Base-by-base conservation (phyloP, 2,329 filamentous ascomycete species). In the Aspergillus bombycis region DNA sequence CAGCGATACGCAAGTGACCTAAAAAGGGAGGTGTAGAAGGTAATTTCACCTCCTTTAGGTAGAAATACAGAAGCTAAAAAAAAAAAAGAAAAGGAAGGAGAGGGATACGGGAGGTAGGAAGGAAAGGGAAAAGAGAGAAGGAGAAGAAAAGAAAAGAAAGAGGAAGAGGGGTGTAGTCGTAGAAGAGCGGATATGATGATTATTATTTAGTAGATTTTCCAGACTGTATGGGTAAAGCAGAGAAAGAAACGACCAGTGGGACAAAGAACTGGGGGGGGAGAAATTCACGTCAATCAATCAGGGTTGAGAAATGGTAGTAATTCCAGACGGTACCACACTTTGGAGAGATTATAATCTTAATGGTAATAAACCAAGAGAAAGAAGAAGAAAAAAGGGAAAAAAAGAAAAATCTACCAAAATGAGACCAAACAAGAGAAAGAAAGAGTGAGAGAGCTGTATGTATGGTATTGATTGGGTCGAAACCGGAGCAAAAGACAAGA, bases 1-100 rank as follows among this genome's bases (percentile, higher is more conserved):
- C 58, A 61, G 65, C 62, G 67, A 65, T 61, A 69, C 62, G 69
- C 64, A 70, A 66, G 68, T 65, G 67, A 65, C 63, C 68, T 63
- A 68, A 70, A 68, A 63, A 60, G 54, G 62, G 46, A 63, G 58
- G 26, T 9, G 28, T 32, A 64, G 58, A 46, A 60, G 59, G 59
- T 21, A 59, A 53, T 9, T 48, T 8, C 52, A 55, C 32, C 21
- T 36, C 21, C 32, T 38, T 11, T 16, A 38, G 21, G 32, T 26
- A 26, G 30, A 55, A 38, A 14, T n/a, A 32, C 4, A 38, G 34
- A 53, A 55, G 16, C 7, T 26, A 26, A 26, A 7, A 36, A 36
- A 36, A 4, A 36, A 6, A 14, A 5, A 52, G 26, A 46, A 53
- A 36, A n/a, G n/a, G n/a, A 11, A 53, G 43, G 21, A 32, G 46